Base-by-base conservation (phyloP, 2,329 filamentous ascomycete species). In the Botryotinia narcissicola region DNA sequence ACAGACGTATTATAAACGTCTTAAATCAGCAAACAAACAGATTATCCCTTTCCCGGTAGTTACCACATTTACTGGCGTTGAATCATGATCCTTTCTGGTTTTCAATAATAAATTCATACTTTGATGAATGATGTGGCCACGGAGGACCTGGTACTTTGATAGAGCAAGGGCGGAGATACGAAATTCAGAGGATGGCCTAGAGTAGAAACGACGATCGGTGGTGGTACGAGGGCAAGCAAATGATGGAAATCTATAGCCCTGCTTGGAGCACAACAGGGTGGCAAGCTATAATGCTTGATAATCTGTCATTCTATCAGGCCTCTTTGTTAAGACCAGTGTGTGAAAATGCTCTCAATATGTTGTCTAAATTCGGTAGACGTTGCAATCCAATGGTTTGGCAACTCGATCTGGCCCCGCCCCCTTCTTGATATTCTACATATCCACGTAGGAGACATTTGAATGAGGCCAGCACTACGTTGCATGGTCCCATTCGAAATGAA, bases 401-500 rank as follows among this genome's bases (percentile, higher is more conserved):
- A 46, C 40, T 25, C 42, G n/a, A 32, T 25, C n/a, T 22, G 20
- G 60, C 60, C 25, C 16, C 35, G 8, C 16, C 60, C 22, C 22
- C 10, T 16, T 62, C n/a, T 46, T 25, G 44, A 37, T 18, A 32
- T n/a, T 25, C 22, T 40, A 8, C 63, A 67, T 51, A 51, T 67
- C 63, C 63, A 67, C 63, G 46, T 67, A 51, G 22, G 32, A 37
- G 22, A n/a, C 32, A 20, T n/a, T 20, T n/a, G 14, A 51, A n/a
- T 14, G 4, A 40, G 63, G 63, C 63, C 63, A 67, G 37, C 63
- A 40, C 32, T n/a, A n/a, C 44, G 51, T n/a, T 67, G 63, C 63
- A 40, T 67, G 44, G 4, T 22, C 35, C n/a, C 37, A 9, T 5
- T 62, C 10, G 44, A 37, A 32, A 37, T 18, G 63, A 51, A 20